phyloP scores from a whole-genome alignment of 768 basidiomycete species.

The Steccherinum ochraceum region DNA sequence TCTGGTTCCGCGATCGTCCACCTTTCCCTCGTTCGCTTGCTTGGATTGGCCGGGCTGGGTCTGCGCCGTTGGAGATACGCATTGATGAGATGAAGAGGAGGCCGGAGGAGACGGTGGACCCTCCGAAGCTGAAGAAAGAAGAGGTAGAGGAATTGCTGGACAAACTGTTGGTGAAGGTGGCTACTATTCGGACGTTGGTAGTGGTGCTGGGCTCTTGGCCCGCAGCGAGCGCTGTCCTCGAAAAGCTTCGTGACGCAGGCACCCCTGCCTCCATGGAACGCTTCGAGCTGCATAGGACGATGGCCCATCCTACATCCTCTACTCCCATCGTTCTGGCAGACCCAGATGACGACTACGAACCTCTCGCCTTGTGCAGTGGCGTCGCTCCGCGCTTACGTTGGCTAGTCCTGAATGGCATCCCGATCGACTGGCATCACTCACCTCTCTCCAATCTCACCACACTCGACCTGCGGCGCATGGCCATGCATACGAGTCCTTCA shows the following conservation, averaged over 20 bases:
- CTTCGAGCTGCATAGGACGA: slow-evolving; percentile 54
- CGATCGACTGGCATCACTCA: slow-evolving; percentile 52
- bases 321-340: slow-evolving; percentile 45
- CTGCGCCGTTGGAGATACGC: slow-evolving; percentile 53
- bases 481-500: slow-evolving; percentile 44
- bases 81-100: slow-evolving; percentile 35
- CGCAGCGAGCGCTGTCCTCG: slow-evolving; percentile 30
- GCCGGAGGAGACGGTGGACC: slow-evolving; percentile 5
- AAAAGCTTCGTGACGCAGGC: slow-evolving; percentile 30
- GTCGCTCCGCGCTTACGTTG: slow-evolving; percentile 39
- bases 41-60: slow-evolving; percentile 53
- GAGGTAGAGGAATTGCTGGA: slow-evolving; percentile 45
- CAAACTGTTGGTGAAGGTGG: slow-evolving; percentile 21
- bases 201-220: slow-evolving; percentile 3
- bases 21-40: slow-evolving; percentile 45
- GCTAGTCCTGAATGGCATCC: slow-evolving; percentile 51
- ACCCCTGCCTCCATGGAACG: slow-evolving; percentile 36
- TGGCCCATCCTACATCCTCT: slow-evolving; percentile 6
- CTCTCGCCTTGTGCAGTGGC: slow-evolving; percentile 41
- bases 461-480: slow-evolving; percentile 59
- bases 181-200: not conserved
- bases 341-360: slow-evolving; percentile 43
- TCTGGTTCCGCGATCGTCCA: slow-evolving; percentile 54
- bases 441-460: slow-evolving; percentile 47
- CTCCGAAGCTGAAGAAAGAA: slow-evolving; percentile 28